Evolutionary conservation across 352 stramenopile genomes (phyloP).

Genomic region (Globisporangium paroecandrum): DNA sequence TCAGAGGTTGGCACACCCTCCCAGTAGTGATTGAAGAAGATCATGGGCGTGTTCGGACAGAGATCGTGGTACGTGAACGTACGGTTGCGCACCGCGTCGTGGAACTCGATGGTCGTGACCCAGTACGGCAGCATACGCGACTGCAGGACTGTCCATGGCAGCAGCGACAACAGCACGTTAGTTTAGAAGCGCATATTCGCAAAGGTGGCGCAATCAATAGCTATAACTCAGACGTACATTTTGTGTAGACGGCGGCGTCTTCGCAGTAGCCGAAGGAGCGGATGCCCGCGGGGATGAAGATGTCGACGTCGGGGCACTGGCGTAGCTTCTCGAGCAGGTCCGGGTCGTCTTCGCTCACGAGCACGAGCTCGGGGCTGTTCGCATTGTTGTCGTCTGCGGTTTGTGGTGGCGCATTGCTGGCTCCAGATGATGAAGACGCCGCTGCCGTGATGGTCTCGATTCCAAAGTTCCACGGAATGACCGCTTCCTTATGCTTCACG

Average conservation of each 20-base stretch:
- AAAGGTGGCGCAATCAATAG: neutral
- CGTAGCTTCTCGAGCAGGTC: conserved; percentile 41
- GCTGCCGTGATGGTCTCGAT: conserved; percentile 11
- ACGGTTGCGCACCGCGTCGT: conserved; percentile 22
- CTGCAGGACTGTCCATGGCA: conserved; percentile 27
- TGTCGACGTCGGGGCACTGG: conserved; percentile 56
- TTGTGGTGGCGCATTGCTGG: neutral
- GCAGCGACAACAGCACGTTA: neutral
- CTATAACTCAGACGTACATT: conserved; percentile 32
- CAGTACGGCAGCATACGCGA: conserved; percentile 43
- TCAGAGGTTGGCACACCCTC: conserved; percentile 22
- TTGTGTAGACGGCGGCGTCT: conserved; percentile 56
- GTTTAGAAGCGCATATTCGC: neutral
- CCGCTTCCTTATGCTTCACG: conserved; percentile 23
- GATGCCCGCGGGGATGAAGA: conserved; percentile 50
- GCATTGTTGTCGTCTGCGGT: conserved; percentile 15
- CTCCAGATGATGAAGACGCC: neutral
- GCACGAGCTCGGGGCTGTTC: conserved; percentile 19
- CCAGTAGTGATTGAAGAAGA: conserved; percentile 69
- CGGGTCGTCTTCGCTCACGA: conserved; percentile 23
- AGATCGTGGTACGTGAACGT: conserved; percentile 49
- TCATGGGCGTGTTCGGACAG: conserved; percentile 43
- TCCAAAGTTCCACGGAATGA: conserved; percentile 32
- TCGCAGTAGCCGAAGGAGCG: conserved; percentile 67
- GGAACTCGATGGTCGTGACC: conserved; percentile 37